phyloP scores from a whole-genome alignment of 2,329 filamentous ascomycete genomes.

The Malbranchea zuffiana region DNA sequence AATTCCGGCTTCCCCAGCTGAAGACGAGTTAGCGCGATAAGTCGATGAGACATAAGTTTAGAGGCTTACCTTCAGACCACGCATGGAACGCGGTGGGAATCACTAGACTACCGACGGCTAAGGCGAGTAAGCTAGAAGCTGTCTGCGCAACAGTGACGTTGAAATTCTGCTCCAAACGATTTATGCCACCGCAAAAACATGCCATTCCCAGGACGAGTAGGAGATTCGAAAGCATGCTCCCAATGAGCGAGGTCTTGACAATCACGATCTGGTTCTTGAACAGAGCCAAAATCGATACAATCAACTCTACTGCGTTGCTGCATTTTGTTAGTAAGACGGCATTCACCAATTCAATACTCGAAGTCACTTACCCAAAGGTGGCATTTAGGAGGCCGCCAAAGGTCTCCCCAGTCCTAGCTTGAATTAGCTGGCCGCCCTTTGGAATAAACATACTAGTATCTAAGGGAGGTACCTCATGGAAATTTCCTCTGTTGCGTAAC shows the following conservation, averaged over 20 bases:
- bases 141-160: slow-evolving; percentile 89
- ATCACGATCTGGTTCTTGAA: slow-evolving; percentile 64
- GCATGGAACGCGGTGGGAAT: slow-evolving; percentile 78
- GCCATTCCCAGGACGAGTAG: slow-evolving; percentile 83
- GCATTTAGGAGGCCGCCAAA: slow-evolving; percentile 83
- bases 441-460: too few relatives aligned
- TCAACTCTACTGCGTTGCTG: slow-evolving; percentile 76
- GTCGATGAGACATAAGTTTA: too few relatives aligned
- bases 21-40: too few relatives aligned
- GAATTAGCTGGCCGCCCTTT: neutral
- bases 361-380: slow-evolving; percentile 53
- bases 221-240: slow-evolving; percentile 82
- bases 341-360: neutral
- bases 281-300: slow-evolving; percentile 77
- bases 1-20: slow-evolving; percentile 21
- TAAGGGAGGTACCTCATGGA: slow-evolving; percentile 34
- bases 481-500: slow-evolving; percentile 84
- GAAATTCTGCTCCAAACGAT: slow-evolving; percentile 73
- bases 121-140: slow-evolving; percentile 65
- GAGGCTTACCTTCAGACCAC: slow-evolving; percentile 39
- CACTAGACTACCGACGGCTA: slow-evolving; percentile 71
- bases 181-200: slow-evolving; percentile 78
- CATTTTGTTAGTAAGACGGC: slow-evolving; percentile 1
- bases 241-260: slow-evolving; percentile 85
- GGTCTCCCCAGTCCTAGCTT: slow-evolving; percentile 58